A percentile compares a stretch with the other conserved stretches of the same genome.
These are phyloP conservation scores for Candida awuae DNA, from an alignment of 805 yeast genomes.

Conservation along the genomic window DNA sequence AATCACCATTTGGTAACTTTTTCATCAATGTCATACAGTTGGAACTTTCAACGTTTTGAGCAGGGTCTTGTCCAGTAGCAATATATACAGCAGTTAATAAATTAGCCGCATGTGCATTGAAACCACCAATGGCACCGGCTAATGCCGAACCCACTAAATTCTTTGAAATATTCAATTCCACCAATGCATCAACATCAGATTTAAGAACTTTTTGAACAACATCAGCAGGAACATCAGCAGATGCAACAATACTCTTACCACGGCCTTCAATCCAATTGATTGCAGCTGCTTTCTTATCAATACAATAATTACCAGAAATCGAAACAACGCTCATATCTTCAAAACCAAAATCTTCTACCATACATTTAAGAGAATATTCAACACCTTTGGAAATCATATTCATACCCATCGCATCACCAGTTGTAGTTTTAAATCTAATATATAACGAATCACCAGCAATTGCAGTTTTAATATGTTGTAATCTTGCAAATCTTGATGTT, in stretches of 20 bases:
- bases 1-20: conserved; percentile 63
- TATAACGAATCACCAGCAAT: conserved; percentile 86
- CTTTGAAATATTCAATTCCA: conserved; percentile 80
- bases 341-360: conserved; percentile 87
- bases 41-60: conserved; percentile 95
- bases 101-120: conserved; percentile 97
- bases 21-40: conserved; percentile 96
- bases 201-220: conserved; percentile 77
- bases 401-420: conserved; percentile 99
- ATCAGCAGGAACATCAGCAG: conserved; percentile 79
- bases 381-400: conserved; percentile 99
- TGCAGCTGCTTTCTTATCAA: conserved; percentile 96
- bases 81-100: conserved; percentile 87
- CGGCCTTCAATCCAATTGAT: conserved; percentile 99
- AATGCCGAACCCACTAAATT: conserved; percentile 94
- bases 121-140: conserved; percentile 98
- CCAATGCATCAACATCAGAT: conserved; percentile 86
- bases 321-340: conserved; percentile 89
- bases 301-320: conserved; percentile 95
- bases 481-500: conserved; percentile 93
- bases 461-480: conserved; percentile 85
- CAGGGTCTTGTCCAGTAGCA: conserved; percentile 99
- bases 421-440: conserved; percentile 93
- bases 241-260: conserved; percentile 97
- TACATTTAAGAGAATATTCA: conserved; percentile 72